Evolutionary conservation across 1,284 basidiomycete genomes (phyloP).

Genomic region (Pseudozyma sp.): DNA sequence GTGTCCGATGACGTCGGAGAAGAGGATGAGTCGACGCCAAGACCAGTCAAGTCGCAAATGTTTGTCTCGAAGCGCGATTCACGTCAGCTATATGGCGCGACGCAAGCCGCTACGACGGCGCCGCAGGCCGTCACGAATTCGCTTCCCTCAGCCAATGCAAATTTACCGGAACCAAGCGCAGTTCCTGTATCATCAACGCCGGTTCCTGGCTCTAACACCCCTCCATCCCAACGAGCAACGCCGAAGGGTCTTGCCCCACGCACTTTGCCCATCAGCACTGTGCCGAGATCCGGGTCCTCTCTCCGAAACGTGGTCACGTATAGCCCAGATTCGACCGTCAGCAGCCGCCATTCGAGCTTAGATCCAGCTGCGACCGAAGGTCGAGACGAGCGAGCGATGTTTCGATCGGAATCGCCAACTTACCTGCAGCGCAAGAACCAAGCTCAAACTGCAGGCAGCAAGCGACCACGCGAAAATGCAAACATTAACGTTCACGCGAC

Average conservation of each 20-base stretch:
- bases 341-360: slow-evolving; percentile 30
- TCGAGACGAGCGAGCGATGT: slow-evolving; percentile 11
- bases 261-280: slow-evolving; percentile 20
- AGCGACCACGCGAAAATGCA: slow-evolving; percentile 21
- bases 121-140: background rate
- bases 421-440: slow-evolving; percentile 1
- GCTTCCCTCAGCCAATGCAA: background rate
- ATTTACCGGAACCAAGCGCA: background rate
- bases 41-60: slow-evolving; percentile 29
- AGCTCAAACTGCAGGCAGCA: slow-evolving; percentile 16
- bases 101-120: background rate
- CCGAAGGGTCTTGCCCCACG: slow-evolving; percentile 20
- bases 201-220: background rate
- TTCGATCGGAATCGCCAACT: slow-evolving; percentile 4
- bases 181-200: background rate
- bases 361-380: slow-evolving; percentile 12
- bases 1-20: slow-evolving; percentile 3
- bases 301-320: slow-evolving; percentile 49
- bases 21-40: slow-evolving; percentile 28
- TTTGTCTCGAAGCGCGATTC: slow-evolving; percentile 21
- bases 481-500: slow-evolving; percentile 22
- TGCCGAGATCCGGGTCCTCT: slow-evolving; percentile 41
- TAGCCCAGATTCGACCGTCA: slow-evolving; percentile 42
- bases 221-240: background rate
- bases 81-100: slow-evolving; percentile 8